phyloP scores from a whole-genome alignment of 1,139 yeast species.

The Candida smagusa region DNA sequence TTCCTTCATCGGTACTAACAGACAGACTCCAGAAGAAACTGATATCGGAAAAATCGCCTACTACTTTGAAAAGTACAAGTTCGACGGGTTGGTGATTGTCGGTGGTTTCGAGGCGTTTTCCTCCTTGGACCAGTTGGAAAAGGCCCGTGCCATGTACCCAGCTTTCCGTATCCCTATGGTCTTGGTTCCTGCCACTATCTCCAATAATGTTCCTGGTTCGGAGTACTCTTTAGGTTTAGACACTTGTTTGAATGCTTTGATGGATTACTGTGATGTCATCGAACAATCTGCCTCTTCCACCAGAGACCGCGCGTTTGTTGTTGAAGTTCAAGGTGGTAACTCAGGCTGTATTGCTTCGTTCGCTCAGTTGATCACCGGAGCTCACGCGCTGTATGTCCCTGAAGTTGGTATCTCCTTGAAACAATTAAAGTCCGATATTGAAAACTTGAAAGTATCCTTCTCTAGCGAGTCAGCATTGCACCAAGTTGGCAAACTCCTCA shows the following conservation, averaged over 20 bases:
- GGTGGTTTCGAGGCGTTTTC: conserved; percentile 96
- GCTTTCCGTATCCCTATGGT: conserved; percentile 93
- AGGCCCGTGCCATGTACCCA: conserved; percentile 72
- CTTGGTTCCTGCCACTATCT: conserved; percentile 90
- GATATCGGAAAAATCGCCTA: conserved; percentile 88
- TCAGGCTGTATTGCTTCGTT: conserved; percentile 90
- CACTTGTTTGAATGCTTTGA: conserved; percentile 88
- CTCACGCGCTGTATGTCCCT: conserved; percentile 90
- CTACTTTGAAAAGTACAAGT: conserved; percentile 78
- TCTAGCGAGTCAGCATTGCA: conserved; percentile 74
- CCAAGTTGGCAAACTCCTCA: conserved; percentile 71
- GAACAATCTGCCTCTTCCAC: conserved; percentile 95
- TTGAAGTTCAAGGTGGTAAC: conserved; percentile 96
- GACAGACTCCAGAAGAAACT: conserved; percentile 70
- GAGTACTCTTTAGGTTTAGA: conserved; percentile 93
- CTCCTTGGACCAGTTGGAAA: conserved; percentile 75
- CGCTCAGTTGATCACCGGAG: conserved; percentile 89
- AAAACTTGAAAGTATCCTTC: conserved; percentile 65
- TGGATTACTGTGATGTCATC: conserved; percentile 89
- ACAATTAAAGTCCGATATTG: conserved; percentile 75
- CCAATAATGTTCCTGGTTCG: conserved; percentile 97
- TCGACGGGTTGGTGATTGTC: conserved; percentile 83
- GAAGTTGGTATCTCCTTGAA: conserved; percentile 76
- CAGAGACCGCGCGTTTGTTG: conserved; percentile 91
- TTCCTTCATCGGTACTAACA: conserved; percentile 91